phyloP scores from a whole-genome alignment of 1,284 basidiomycete genomes.

The Mycosarcoma mackinlayi region DNA sequence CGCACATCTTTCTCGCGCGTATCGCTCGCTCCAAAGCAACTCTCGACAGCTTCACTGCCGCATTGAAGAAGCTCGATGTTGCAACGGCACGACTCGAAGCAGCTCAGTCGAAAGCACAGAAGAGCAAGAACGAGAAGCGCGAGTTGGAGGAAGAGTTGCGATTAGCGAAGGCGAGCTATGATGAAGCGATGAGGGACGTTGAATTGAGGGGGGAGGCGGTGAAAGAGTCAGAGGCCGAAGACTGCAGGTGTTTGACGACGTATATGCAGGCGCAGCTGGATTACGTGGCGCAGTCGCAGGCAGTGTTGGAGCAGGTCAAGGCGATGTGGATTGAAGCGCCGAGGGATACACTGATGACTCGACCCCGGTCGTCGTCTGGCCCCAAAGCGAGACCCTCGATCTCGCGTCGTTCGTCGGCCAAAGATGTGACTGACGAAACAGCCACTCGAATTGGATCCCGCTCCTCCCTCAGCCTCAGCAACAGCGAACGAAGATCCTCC shows the following conservation, averaged over 20 bases:
- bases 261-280: slow-evolving; percentile 56
- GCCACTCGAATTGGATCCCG: slow-evolving; percentile 19
- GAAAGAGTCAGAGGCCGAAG: slow-evolving; percentile 53
- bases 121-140: slow-evolving; percentile 62
- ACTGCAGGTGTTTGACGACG: slow-evolving; percentile 47
- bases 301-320: slow-evolving; percentile 54
- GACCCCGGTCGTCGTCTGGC: slow-evolving; percentile 15
- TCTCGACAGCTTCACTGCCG: slow-evolving; percentile 40
- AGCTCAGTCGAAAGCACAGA: slow-evolving; percentile 55
- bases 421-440: slow-evolving; percentile 20
- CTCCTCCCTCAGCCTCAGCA: slow-evolving; percentile 31
- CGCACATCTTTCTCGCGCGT: slow-evolving; percentile 45
- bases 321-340: slow-evolving; percentile 26
- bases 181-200: slow-evolving; percentile 56
- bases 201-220: slow-evolving; percentile 50
- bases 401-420: slow-evolving; percentile 26
- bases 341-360: slow-evolving; percentile 10
- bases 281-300: slow-evolving; percentile 50
- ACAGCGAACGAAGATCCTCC: slow-evolving; percentile 11
- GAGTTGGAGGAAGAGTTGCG: slow-evolving; percentile 61
- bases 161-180: slow-evolving; percentile 55
- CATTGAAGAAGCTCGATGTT: slow-evolving; percentile 52
- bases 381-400: slow-evolving; percentile 26
- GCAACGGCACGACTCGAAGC: slow-evolving; percentile 47
- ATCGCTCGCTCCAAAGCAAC: slow-evolving; percentile 47